Percentiles rank a stretch among this genome's conserved stretches.
Evolutionary conservation across 1,284 basidiomycete species (phyloP).

Genomic region (Ganoderma boninense): DNA sequence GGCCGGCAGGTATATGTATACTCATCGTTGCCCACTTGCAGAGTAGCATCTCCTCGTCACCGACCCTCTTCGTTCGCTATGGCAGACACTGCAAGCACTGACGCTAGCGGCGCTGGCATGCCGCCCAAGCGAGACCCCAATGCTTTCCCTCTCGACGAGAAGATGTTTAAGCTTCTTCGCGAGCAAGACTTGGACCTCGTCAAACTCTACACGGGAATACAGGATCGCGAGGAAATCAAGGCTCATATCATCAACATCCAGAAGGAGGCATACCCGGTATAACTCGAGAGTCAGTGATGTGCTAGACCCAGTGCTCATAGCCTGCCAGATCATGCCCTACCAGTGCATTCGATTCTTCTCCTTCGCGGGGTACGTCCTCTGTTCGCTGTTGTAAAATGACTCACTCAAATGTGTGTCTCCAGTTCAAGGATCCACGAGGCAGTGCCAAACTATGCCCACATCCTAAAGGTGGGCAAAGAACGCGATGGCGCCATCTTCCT

Average conservation of each 20-base stretch:
- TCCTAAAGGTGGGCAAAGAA: constrained; percentile 47
- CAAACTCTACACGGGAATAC: neutral
- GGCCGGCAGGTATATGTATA: neutral
- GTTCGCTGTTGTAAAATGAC: neutral
- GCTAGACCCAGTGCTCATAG: neutral
- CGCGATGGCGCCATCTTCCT: constrained; percentile 55
- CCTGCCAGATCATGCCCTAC: constrained; percentile 7
- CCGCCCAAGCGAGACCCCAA: neutral
- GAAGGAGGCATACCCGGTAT: neutral
- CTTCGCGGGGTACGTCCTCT: constrained; percentile 10
- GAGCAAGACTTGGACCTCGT: neutral
- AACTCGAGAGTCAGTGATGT: neutral
- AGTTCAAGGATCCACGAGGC: constrained; percentile 42
- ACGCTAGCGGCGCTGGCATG: neutral
- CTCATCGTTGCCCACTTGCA: neutral
- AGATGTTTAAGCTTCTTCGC: neutral
- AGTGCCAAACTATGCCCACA: constrained; percentile 51
- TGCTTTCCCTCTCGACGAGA: constrained; percentile 2
- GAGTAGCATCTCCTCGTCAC: neutral
- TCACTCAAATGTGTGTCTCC: neutral
- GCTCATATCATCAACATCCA: neutral
- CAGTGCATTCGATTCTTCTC: constrained; percentile 13
- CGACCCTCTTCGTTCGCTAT: neutral
- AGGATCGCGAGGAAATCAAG: neutral
- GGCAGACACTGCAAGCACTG: neutral